Conservation (phyloP, 2,329 filamentous ascomycete genomes). For the Raffaelea deltoideospora region DNA sequence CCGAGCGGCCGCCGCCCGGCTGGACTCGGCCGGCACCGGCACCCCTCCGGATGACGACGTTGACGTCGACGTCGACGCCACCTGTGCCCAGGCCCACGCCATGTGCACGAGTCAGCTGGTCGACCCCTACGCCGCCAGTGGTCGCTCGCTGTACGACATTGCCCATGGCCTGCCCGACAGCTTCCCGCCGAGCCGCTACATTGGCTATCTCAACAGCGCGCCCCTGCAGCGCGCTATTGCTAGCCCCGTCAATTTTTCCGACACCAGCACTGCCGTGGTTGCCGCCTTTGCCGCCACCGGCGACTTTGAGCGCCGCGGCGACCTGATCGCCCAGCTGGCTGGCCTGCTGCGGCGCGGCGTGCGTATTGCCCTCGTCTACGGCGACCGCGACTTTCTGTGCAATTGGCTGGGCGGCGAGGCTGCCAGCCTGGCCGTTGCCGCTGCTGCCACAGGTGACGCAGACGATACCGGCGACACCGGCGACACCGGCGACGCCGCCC, state of each 20-base stretch:
- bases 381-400: constrained; percentile 47
- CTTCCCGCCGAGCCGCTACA: constrained; percentile 46
- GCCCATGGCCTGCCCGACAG: constrained; percentile 39
- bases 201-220: constrained; percentile 47
- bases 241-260: constrained; percentile 44
- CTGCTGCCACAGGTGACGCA: constrained; percentile 25
- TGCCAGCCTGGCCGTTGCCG: constrained; percentile 47
- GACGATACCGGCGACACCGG: no score
- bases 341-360: constrained; percentile 46
- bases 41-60: no score
- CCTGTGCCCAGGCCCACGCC: constrained; percentile 38
- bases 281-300: constrained; percentile 32
- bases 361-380: constrained; percentile 57
- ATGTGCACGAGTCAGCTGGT: constrained; percentile 44
- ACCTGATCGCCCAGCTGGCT: constrained; percentile 43
- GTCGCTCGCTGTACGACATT: constrained; percentile 46
- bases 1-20: constrained; percentile 21
- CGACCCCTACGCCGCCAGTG: constrained; percentile 37
- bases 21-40: constrained; percentile 27
- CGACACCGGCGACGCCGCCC: no score
- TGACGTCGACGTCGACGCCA: constrained; percentile 22
- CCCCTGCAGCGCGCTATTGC: constrained; percentile 43
- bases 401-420: constrained; percentile 65
- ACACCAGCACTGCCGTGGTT: constrained; percentile 29
- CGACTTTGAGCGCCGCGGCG: constrained; percentile 46